Conservation (phyloP, 495 filamentous ascomycete species). For the Neurospora discreta region DNA sequence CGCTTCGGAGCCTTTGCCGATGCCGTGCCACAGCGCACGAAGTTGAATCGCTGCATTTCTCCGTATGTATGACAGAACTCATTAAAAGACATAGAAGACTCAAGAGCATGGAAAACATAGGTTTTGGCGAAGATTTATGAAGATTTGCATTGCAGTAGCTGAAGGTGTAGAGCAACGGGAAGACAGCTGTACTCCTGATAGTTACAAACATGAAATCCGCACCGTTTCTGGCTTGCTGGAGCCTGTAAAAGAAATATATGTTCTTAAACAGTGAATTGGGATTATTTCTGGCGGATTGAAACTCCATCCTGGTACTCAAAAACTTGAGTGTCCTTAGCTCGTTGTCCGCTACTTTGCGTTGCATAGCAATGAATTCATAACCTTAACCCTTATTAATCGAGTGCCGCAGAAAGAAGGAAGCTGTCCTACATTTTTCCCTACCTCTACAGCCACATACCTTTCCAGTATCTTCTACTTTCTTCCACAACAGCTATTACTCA, state of each 20-base stretch:
- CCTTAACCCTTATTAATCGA: not conserved
- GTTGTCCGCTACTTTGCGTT: not conserved
- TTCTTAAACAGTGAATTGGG: not conserved
- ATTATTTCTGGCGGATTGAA: not conserved
- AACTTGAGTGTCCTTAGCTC: not conserved
- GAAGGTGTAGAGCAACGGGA: not conserved
- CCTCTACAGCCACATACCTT: too few relatives aligned
- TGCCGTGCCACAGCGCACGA: not conserved
- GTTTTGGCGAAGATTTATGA: not conserved
- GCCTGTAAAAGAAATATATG: too few relatives aligned
- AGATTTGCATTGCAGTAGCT: not conserved
- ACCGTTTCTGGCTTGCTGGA: not conserved
- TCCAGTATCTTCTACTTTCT: too few relatives aligned
- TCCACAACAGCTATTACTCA: too few relatives aligned
- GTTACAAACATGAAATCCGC: not conserved
- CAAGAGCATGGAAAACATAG: fast-evolving
- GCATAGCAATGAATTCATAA: not conserved
- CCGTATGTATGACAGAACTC: not conserved
- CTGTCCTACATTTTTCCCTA: too few relatives aligned
- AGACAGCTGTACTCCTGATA: not conserved
- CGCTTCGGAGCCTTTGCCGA: not conserved
- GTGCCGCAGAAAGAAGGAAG: too few relatives aligned
- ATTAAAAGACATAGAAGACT: not conserved
- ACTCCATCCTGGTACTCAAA: not conserved
- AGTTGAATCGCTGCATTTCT: not conserved